phyloP scores from a whole-genome alignment of 2,329 filamentous ascomycete species.

The Sarocladium strictum region DNA sequence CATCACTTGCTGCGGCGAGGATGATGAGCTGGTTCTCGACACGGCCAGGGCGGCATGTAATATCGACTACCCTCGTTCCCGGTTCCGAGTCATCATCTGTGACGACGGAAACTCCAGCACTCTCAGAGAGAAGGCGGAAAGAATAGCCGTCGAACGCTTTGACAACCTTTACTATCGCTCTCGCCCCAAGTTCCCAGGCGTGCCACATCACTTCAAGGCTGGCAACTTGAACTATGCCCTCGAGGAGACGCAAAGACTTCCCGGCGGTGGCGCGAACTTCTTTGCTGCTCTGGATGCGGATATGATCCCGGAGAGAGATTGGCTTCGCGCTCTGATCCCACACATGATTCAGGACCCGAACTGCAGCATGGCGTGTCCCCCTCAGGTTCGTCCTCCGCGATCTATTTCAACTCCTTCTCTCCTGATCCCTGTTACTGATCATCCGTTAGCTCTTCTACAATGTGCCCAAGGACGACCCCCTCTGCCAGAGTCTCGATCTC shows the following conservation, averaged over 20 bases:
- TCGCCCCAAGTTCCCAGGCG: conserved; percentile 29
- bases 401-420: neutral
- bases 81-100: conserved; percentile 48
- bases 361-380: conserved; percentile 41
- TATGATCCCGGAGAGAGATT: conserved; percentile 51
- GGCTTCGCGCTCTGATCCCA: conserved; percentile 43
- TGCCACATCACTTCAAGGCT: conserved; percentile 46
- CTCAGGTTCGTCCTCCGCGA: neutral
- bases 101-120: conserved; percentile 46
- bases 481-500: conserved; percentile 42
- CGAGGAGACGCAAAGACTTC: conserved; percentile 25
- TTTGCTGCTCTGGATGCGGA: conserved; percentile 52
- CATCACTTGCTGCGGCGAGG: conserved; percentile 52
- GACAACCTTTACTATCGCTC: conserved; percentile 39
- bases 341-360: conserved; percentile 40
- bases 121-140: conserved; percentile 26
- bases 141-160: conserved; percentile 23
- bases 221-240: conserved; percentile 50
- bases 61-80: conserved; percentile 46
- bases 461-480: conserved; percentile 42
- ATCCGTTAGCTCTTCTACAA: conserved; percentile 46
- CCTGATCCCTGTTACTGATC: neutral
- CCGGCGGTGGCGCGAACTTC: conserved; percentile 40
- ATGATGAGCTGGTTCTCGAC: conserved; percentile 49
- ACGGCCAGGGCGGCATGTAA: conserved; percentile 49